Evolutionary conservation across 768 basidiomycete species (phyloP), one percentile per base, ranked within the genome.

Genomic region (Lactarius quietus): DNA sequence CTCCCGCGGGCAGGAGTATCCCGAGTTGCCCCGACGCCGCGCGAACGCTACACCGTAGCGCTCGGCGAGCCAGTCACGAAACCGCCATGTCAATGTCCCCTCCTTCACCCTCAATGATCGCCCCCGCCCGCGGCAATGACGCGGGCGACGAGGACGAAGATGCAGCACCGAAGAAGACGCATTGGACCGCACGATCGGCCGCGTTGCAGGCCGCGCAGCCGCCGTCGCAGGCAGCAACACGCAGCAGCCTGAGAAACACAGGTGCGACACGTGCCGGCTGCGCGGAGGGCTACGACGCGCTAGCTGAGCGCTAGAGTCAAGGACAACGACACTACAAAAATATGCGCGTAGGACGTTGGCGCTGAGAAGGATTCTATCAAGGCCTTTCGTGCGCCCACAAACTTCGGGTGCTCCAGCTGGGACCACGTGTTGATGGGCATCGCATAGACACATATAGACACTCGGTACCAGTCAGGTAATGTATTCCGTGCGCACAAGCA

Each of bases 1-100:
- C 29, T 62, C 15, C 61, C 70, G 20, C 65, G 53, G 43, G 9
- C 35, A 6, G 33, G 15, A 6, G 33, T 0, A 23, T 33, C 62
- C 26, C 33, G 62, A 20, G 35, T 60, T 17, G 62, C 69, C 0
- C 63, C 68, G 3, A 77, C 83, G 0, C 76, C 80, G 1, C 78
- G 92, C 66, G 93, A 94, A 72, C 82, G 92, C 43, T 93, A 94
- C 72, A 93, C 92, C 0, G 92, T 93, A 36, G 92, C 92, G 1
- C 81, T 94, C 0, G 91, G 90, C 10, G 88, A 84, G 3, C 87
- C 90, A 0, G 85, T 91, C 65, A 81, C 84, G 67, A 67, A 68
- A 45, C 61, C 72, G 2, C 54, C 38, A 45, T 70, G 6, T 72
- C 72, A 26, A 58, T 68, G 6, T 67, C 72, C 26, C 61, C 70